These are phyloP conservation scores for Scedosporium dehoogii DNA, from an alignment of 2,329 filamentous ascomycete genomes.

Conservation along the genomic window DNA sequence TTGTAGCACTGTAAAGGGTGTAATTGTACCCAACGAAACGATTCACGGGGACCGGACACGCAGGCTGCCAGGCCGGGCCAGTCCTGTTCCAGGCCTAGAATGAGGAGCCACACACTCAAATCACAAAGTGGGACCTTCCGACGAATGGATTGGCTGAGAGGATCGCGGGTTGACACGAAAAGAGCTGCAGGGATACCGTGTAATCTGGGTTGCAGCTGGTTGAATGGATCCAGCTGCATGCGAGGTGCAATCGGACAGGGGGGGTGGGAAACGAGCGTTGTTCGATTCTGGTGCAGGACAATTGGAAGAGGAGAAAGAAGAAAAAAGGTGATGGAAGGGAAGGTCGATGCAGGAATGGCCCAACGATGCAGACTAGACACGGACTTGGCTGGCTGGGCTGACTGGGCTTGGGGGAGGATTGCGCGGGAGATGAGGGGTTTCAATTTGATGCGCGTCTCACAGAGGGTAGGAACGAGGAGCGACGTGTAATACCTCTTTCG, in stretches of 20 bases:
- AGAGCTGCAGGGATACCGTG: background rate
- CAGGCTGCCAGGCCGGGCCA: background rate
- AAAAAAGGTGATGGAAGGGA: background rate
- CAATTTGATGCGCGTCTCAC: background rate
- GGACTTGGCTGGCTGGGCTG: background rate
- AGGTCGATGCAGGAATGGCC: background rate
- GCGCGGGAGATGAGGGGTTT: conserved; percentile 2
- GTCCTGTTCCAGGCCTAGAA: background rate
- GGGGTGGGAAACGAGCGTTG: background rate
- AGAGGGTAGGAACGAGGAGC: background rate
- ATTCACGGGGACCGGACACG: background rate
- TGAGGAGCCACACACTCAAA: background rate
- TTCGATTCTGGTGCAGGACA: too few species aligned
- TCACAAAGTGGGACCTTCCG: background rate
- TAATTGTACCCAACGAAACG: background rate
- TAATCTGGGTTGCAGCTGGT: background rate
- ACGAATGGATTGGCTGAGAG: conserved; percentile 8
- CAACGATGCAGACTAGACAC: background rate
- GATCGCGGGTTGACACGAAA: conserved; percentile 9
- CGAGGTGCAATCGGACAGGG: background rate
- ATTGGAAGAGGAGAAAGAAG: background rate
- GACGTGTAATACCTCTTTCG: too few species aligned
- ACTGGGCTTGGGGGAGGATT: background rate
- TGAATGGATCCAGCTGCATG: background rate
- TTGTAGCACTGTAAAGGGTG: background rate